phyloP scores from a whole-genome alignment of 176 grass and related monocot genomes.

The Zoysia japonica region DNA sequence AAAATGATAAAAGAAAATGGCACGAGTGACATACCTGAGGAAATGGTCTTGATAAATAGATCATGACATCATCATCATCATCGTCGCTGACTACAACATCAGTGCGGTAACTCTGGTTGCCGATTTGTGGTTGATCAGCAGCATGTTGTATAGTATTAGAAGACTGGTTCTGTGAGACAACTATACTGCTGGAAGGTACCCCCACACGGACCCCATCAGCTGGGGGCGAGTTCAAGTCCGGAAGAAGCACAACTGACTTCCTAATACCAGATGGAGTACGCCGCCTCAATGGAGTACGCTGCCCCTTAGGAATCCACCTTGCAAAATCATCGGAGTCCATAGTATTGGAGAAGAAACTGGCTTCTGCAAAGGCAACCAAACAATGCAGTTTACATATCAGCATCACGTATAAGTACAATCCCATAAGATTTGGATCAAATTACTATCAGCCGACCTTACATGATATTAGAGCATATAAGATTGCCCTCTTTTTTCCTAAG shows the following conservation, averaged over 20 bases:
- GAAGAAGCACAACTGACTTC: constrained; percentile 18
- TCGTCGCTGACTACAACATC: constrained; percentile 55
- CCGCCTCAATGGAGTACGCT: constrained; percentile 32
- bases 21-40: constrained; percentile 52
- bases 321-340: constrained; percentile 34
- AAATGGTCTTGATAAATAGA: constrained; percentile 52
- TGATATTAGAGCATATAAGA: not conserved
- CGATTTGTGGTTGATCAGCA: constrained; percentile 29
- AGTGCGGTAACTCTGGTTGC: constrained; percentile 48
- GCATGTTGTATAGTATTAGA: constrained; percentile 6
- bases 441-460: not conserved
- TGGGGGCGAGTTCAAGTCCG: constrained; percentile 49
- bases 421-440: not conserved
- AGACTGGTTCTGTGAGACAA: not conserved
- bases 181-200: constrained; percentile 11
- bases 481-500: not conserved
- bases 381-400: constrained; percentile 8
- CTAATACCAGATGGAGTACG: constrained; percentile 1
- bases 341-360: constrained; percentile 9
- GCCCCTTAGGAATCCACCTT: constrained; percentile 40
- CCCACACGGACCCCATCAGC: constrained; percentile 30
- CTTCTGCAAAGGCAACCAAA: constrained; percentile 4
- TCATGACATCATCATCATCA: constrained; percentile 65
- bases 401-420: constrained; percentile 6
- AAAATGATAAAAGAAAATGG: constrained; percentile 27